Conservation (phyloP, 139 green algal genomes). For the Micromonas commoda region DNA sequence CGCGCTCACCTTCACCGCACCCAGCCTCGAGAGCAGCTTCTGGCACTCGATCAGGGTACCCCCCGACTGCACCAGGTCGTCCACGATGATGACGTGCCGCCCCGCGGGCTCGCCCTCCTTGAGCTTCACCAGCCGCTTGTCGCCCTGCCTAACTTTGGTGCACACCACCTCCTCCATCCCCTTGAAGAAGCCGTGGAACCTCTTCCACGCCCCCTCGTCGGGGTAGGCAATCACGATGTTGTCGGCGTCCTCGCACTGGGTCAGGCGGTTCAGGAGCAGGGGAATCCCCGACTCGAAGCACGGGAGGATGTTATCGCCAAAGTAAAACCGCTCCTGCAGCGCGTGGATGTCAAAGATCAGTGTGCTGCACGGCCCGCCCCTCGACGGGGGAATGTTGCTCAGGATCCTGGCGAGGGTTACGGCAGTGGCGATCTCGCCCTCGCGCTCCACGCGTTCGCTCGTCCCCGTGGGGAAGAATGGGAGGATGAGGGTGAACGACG, state of each 20-base stretch:
- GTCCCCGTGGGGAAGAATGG: slow-evolving; percentile 97
- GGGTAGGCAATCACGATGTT: slow-evolving; percentile 90
- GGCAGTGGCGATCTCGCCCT: slow-evolving; percentile 70
- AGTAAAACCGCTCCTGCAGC: slow-evolving; percentile 97
- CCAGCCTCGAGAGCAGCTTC: slow-evolving; percentile 63
- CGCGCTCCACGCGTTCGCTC: slow-evolving; percentile 45
- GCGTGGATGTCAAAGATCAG: slow-evolving; percentile 99
- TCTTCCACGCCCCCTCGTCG: slow-evolving; percentile 98
- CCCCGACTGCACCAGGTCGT: slow-evolving; percentile 95
- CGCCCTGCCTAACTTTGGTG: slow-evolving; percentile 92
- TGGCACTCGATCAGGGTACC: slow-evolving; percentile 94
- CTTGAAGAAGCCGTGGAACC: slow-evolving; percentile 73
- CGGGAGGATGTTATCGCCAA: slow-evolving; percentile 93
- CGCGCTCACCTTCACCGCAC: slow-evolving; percentile 75
- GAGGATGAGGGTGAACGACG: slow-evolving; percentile 93
- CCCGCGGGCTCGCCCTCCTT: slow-evolving; percentile 81
- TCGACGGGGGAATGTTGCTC: slow-evolving; percentile 84
- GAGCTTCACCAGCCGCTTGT: slow-evolving; percentile 90
- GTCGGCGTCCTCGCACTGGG: slow-evolving; percentile 65
- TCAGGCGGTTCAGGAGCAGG: slow-evolving; percentile 70
- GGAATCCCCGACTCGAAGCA: slow-evolving; percentile 94
- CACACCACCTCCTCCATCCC: slow-evolving; percentile 72
- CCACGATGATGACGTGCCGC: slow-evolving; percentile 94
- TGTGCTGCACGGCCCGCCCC: slow-evolving; percentile 83
- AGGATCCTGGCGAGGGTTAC: slow-evolving; percentile 93